These are phyloP conservation scores for Globisporangium orthogonon DNA, from an alignment of 352 stramenopile species.

Conservation along the genomic window DNA sequence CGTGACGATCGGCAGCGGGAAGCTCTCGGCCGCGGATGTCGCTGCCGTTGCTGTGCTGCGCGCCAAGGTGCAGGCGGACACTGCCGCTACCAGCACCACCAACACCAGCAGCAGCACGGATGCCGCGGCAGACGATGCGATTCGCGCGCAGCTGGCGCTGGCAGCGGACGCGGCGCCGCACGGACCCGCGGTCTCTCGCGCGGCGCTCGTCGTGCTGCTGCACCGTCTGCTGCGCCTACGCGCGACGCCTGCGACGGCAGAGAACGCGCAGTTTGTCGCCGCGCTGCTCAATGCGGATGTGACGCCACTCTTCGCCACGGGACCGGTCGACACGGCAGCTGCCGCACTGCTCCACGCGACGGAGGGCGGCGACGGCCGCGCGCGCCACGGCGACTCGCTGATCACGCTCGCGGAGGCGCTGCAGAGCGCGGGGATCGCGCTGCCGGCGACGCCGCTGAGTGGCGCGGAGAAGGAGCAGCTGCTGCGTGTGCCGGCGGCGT, in stretches of 20 bases:
- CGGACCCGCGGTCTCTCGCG: conserved; percentile 8
- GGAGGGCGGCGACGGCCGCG: conserved; percentile 21
- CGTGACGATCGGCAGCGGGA: conserved; percentile 46
- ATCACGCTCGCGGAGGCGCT: conserved; percentile 17
- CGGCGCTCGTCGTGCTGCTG: conserved; percentile 26
- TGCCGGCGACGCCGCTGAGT: conserved; percentile 29
- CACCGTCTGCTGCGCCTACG: conserved; percentile 18
- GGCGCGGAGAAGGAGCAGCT: conserved; percentile 33
- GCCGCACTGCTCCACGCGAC: conserved; percentile 21
- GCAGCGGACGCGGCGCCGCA: conserved; percentile 6
- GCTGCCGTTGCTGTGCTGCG: conserved; percentile 44
- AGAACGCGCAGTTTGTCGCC: conserved; percentile 40
- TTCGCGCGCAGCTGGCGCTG: conserved; percentile 9
- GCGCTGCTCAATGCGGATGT: conserved; percentile 58
- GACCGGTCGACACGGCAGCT: conserved; percentile 17
- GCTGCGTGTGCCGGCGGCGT: conserved; percentile 21
- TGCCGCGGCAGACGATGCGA: conserved; percentile 10
- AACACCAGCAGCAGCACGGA: neutral
- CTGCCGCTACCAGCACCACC: neutral
- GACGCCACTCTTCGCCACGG: conserved; percentile 23
- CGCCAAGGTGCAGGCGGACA: conserved; percentile 35
- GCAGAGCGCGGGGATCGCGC: conserved; percentile 16
- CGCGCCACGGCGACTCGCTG: conserved; percentile 9
- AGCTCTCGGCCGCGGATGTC: conserved; percentile 57
- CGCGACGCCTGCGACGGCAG: conserved; percentile 17